Evolutionary conservation across 306 rosid genomes (phyloP), one percentile per base, ranked within the genome.

Genomic region (Fagus sylvatica): DNA sequence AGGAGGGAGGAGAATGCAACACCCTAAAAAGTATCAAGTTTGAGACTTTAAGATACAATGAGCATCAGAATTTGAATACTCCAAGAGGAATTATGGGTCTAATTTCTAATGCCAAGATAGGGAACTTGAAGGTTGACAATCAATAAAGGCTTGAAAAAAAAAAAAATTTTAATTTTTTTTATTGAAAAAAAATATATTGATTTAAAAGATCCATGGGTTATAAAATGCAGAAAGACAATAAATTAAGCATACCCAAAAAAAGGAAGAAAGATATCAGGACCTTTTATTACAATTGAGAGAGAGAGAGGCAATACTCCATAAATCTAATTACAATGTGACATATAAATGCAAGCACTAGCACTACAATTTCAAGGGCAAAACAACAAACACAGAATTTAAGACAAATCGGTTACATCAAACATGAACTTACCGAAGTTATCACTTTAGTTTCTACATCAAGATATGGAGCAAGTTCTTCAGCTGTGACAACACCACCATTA

Each of bases 381-480:
- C 17, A 75, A 42, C 53, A 76, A 71, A 66, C 78, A 57, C 13
- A 15, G 16, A 61, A 51, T 53, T 22, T 62, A 49, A 40, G 41
- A 42, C 28, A 69, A 53, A 55, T 28, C 68, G 53, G 56, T 4
- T 33, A 48, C 33, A 9, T 9, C 15, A 71, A 59, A 73, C 71
- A 13, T 15, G 19, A 82, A 81, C 79, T 83, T 80, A 96, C 98
- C 85, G 76, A 76, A 22, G 85, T 76, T 57, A 74, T 82, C 74
- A 82, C 85, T 0, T 75, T 67, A 59, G 91, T 80, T 68, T 89
- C 87, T 75, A 93, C 71, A 72, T 93, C 98, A 85, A 93, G 93
- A 88, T 90, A 96, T 49, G 98, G 98, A 76, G 96, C 97, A 79
- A 96, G 90, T 85, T 96, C 99, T 89, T 96, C 98, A 43, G 99